Percentiles rank a stretch among this genome's conserved stretches.
Evolutionary conservation across 2,329 filamentous ascomycete species (phyloP).

Genomic region (Graphium sp.): DNA sequence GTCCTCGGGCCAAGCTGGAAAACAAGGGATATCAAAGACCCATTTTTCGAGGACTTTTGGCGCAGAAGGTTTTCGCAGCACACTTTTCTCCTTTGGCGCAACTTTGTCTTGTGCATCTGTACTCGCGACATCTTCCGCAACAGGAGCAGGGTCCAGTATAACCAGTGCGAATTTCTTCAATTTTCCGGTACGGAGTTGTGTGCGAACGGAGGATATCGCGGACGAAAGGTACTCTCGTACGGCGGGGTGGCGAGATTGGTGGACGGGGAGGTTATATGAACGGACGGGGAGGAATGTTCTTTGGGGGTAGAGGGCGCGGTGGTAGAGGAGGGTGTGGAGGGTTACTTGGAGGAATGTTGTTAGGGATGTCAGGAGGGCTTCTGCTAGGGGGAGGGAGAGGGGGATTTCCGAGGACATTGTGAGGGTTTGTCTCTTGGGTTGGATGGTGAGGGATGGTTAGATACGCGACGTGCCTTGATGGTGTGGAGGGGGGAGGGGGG

Average conservation of each 20-base stretch:
- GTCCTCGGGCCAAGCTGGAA: constrained; percentile 27
- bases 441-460: constrained; percentile 1
- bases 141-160: constrained; percentile 19
- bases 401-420: constrained; percentile 5
- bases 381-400: constrained; percentile 24
- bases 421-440: neutral
- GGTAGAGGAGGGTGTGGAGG: constrained; percentile 74
- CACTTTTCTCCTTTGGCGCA: neutral
- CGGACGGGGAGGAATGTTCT: constrained; percentile 63
- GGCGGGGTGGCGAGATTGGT: constrained; percentile 71
- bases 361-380: constrained; percentile 50
- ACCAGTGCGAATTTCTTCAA: constrained; percentile 30
- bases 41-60: constrained; percentile 38
- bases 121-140: neutral
- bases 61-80: neutral
- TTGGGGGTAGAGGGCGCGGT: constrained; percentile 63
- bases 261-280: constrained; percentile 71
- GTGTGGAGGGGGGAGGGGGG: neutral
- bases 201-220: constrained; percentile 54
- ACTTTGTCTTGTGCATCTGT: neutral
- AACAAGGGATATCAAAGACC: constrained; percentile 38
- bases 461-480: neutral
- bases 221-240: constrained; percentile 78
- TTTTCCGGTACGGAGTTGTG: constrained; percentile 45
- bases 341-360: constrained; percentile 66